Conservation (phyloP, 192 early-diverging fungal genomes). For the Entomortierella parvispora region DNA sequence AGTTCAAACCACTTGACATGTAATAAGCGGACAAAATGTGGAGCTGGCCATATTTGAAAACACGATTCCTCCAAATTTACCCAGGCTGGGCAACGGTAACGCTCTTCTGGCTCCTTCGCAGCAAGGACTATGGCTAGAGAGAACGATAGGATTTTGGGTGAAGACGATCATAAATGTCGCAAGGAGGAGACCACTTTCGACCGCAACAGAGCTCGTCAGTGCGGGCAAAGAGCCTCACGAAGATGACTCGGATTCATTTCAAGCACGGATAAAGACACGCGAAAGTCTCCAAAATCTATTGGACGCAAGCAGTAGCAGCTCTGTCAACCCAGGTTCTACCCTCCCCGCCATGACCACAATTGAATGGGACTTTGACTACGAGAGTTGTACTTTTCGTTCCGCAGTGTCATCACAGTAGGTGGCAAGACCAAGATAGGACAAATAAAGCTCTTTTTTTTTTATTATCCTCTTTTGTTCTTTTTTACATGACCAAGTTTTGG, state of each 20-base stretch:
- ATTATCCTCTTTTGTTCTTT: background rate
- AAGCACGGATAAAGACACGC: conserved; percentile 23
- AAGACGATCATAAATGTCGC: conserved; percentile 5
- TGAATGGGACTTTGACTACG: too few relatives aligned
- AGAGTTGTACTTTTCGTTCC: too few relatives aligned
- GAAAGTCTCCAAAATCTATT: background rate
- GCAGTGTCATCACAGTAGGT: too few relatives aligned
- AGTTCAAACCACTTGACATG: background rate
- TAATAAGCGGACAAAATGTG: conserved; percentile 21
- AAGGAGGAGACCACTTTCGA: background rate
- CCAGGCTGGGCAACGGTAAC: background rate
- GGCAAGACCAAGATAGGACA: too few relatives aligned
- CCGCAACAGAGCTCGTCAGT: too few relatives aligned
- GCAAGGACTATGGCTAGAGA: conserved; percentile 24
- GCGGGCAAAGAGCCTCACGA: too few relatives aligned
- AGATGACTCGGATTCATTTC: conserved; percentile 2
- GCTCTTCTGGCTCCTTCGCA: conserved; percentile 14
- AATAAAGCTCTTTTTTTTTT: background rate
- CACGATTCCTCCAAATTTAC: background rate
- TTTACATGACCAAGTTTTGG: conserved; percentile 7
- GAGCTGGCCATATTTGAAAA: conserved; percentile 26
- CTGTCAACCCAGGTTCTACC: background rate
- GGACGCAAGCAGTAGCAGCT: background rate
- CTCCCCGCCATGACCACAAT: too few relatives aligned
- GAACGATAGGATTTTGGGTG: conserved; percentile 23